These are phyloP conservation scores for Monocercomonoides exilis DNA, from an alignment of 78 protist species.

Conservation along the genomic window DNA sequence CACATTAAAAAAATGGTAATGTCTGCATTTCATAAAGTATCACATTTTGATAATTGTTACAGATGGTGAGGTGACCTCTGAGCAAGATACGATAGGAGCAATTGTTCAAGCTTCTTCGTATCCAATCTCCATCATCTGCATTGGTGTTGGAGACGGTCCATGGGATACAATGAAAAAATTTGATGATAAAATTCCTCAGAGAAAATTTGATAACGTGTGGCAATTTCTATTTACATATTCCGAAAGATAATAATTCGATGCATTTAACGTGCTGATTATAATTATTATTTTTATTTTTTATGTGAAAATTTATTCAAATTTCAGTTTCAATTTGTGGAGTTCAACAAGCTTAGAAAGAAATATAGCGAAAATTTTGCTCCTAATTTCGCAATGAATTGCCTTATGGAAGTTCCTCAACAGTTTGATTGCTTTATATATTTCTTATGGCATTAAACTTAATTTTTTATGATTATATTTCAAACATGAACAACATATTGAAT, in stretches of 20 bases:
- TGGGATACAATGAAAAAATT: slow-evolving; percentile 42
- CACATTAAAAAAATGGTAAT: not conserved
- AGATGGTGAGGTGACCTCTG: not conserved
- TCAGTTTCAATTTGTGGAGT: slow-evolving; percentile 33
- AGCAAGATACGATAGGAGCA: slow-evolving; percentile 10
- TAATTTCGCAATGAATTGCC: not conserved
- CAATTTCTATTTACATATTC: too few relatives aligned
- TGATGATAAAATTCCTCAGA: slow-evolving; percentile 35
- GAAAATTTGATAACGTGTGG: slow-evolving; percentile 38
- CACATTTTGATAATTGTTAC: slow-evolving; percentile 23
- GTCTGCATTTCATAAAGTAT: slow-evolving; percentile 11
- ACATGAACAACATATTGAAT: too few relatives aligned
- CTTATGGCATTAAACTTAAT: too few relatives aligned
- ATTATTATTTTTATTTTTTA: too few relatives aligned
- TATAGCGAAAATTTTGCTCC: not conserved
- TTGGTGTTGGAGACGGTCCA: slow-evolving; percentile 46
- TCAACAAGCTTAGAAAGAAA: not conserved
- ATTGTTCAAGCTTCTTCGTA: slow-evolving; percentile 33
- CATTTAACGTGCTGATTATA: too few relatives aligned
- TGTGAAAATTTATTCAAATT: too few relatives aligned
- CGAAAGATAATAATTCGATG: too few relatives aligned
- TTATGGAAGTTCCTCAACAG: slow-evolving; percentile 28
- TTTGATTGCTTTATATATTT: not conserved
- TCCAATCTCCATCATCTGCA: slow-evolving; percentile 29
- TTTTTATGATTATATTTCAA: too few relatives aligned